Evolutionary conservation across 148 eudicot genomes (phyloP), one percentile per base, ranked within the genome.

Genomic region (Vaccinium darrowii): DNA sequence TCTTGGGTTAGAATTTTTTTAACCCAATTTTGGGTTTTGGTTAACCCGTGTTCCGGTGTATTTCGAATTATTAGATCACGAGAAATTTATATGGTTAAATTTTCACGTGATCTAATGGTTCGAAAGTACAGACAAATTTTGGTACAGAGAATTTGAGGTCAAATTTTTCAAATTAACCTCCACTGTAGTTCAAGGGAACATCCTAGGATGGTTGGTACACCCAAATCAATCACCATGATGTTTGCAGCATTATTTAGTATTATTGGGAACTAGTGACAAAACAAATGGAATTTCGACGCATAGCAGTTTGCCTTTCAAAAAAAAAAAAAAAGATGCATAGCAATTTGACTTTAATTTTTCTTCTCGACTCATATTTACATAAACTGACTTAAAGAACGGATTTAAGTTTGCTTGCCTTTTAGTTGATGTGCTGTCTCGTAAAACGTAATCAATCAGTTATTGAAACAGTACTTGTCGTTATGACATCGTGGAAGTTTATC

Each of bases 171-270:
- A 65, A 43, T 43, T 43, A 43, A 23, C 33, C 27, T 9, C 30
- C 23, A 63, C 3, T 7, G 71, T 1, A 65, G 5, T 11, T n/a
- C 36, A 51, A 50, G 53, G 76, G 10, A 52, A 82, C 78, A 82
- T 67, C 77, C 60, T 82, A 16, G 84, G 77, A 36, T 51, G 54
- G 69, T 43, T 51, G 23, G 60, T 23, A 43, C 83, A 81, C 53
- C 83, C 47, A 43, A 62, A 63, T 43, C 56, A 25, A 23, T 69
- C 58, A 67, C 69, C 18, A 82, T 47, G 13, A 25, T 25, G 15
- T 8, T n/a, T 0, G 9, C 1, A 63, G 27, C 27, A 63, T 62
- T 62, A 62, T 21, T 62, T 21, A 21, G 27, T 62, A 62, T 43
- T 43, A 43, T 5, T 43, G 5, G 6, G 5, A 7, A 43, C 47